Conservation (phyloP, 345 rosid genomes). For the Aurinia saxatilis region DNA sequence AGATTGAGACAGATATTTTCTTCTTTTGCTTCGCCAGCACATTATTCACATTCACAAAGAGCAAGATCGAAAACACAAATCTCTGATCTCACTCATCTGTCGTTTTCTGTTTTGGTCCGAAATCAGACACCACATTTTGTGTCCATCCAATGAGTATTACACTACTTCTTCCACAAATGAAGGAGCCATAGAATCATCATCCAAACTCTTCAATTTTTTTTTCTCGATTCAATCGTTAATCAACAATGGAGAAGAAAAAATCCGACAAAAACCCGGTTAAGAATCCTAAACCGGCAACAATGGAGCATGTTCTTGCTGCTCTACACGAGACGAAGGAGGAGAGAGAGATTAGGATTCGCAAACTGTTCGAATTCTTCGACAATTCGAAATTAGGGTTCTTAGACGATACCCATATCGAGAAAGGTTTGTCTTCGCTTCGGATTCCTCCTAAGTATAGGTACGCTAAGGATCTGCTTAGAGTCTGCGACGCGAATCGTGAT, state of each 20-base stretch:
- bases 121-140: neutral
- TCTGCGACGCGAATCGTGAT: conserved; percentile 73
- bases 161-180: neutral
- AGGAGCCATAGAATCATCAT: conserved; percentile 2
- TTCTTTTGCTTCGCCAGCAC: neutral
- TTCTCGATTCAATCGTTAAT: neutral
- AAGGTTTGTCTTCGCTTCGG: conserved; percentile 64
- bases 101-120: neutral
- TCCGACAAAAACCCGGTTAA: conserved; percentile 36
- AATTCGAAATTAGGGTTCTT: conserved; percentile 51
- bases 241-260: conserved; percentile 19
- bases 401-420: conserved; percentile 79
- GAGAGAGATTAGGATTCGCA: conserved; percentile 64
- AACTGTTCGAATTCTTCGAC: conserved; percentile 69
- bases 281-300: conserved; percentile 43
- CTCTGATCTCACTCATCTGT: neutral
- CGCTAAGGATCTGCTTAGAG: conserved; percentile 71
- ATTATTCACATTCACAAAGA: neutral
- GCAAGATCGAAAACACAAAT: neutral
- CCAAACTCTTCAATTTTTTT: neutral
- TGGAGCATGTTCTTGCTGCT: conserved; percentile 81
- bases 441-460: conserved; percentile 72
- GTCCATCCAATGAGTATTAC: neutral
- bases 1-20: conserved; percentile 7
- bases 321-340: conserved; percentile 73